phyloP scores from a whole-genome alignment of 176 grass and related monocot species.

The Areca catechu region DNA sequence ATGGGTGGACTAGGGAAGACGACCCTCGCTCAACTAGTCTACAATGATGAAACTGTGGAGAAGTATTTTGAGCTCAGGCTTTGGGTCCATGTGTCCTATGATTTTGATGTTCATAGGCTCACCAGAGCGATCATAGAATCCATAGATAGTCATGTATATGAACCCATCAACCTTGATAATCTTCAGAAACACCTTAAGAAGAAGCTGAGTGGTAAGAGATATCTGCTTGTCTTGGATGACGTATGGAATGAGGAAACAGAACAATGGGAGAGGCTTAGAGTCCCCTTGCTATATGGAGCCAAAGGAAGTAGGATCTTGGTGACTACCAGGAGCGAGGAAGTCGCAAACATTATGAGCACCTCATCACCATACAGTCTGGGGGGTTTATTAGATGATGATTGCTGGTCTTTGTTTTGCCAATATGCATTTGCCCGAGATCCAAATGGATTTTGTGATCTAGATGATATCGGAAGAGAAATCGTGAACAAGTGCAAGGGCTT shows the following conservation, averaged over 20 bases:
- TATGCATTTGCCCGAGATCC: not conserved
- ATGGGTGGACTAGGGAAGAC: slow-evolving; percentile 35
- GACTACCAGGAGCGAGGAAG: slow-evolving; percentile 14
- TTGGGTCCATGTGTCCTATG: slow-evolving; percentile 32
- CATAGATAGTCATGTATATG: not conserved
- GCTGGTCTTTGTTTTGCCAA: slow-evolving; percentile 24
- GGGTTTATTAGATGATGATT: slow-evolving; percentile 8
- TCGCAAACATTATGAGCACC: slow-evolving; percentile 9
- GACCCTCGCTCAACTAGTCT: slow-evolving; percentile 15
- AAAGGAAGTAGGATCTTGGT: slow-evolving; percentile 39
- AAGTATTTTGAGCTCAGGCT: slow-evolving; percentile 17
- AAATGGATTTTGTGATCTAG: not conserved
- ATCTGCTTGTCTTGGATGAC: slow-evolving; percentile 42
- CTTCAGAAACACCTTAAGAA: slow-evolving; percentile 4
- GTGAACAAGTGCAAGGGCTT: slow-evolving; percentile 18
- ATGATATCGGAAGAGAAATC: slow-evolving; percentile 16
- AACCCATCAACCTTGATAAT: not conserved
- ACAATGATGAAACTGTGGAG: not conserved
- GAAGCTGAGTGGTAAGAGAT: slow-evolving; percentile 21
- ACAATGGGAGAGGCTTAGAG: slow-evolving; percentile 26
- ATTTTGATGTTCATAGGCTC: slow-evolving; percentile 14
- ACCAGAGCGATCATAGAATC: slow-evolving; percentile 28
- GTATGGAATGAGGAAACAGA: slow-evolving; percentile 8
- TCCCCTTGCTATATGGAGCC: slow-evolving; percentile 12
- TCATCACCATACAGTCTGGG: slow-evolving; percentile 2